Evolutionary conservation across 225 moss, liverwort and hornwort species (phyloP), one percentile per base, ranked within the genome.

Genomic region (Lunularia cruciata): DNA sequence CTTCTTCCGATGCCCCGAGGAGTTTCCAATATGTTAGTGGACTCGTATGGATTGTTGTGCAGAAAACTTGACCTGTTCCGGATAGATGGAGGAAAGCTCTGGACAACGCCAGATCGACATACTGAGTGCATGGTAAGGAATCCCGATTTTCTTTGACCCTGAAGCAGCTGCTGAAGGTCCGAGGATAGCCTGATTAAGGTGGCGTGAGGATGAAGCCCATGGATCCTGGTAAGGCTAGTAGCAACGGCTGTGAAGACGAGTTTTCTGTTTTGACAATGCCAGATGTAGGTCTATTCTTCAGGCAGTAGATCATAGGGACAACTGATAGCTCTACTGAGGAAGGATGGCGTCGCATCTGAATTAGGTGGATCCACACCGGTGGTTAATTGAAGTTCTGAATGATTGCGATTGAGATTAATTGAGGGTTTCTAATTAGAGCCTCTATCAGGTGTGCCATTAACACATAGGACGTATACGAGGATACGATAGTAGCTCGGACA

Each of bases 11-110:
- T 69, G 68, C 69, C 62, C 37, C 43, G 37, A 54, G 73, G 76
- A 73, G 51, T 69, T 73, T 73, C 73, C 76, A 34, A 61, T 37
- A 57, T 77, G 33, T 70, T 77, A 69, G 68, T 73, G 60, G 72
- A 73, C 28, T 77, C 73, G 76, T 81, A 81, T 77, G 81, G 65
- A 38, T 40, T 81, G 76, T 81, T 81, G 68, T 81, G 81, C 81
- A 81, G 81, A 81, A 73, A 76, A 70, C 76, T 77, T 81, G 63
- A 81, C 25, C 27, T 31, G 4, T 47, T 57, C 16, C 73, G 73
- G 20, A 63, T 77, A 59, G 76, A 77, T 61, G 73, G 70, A 65
- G 65, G 65, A 6, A 73, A 38, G 45, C 52, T 39, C 42, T 57
- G 51, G 65, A 52, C 43, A 60, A 68, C 59, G 67, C 58, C 26